Evolutionary conservation across 257 asterid species (phyloP).

Genomic region (Gentiana dahurica): DNA sequence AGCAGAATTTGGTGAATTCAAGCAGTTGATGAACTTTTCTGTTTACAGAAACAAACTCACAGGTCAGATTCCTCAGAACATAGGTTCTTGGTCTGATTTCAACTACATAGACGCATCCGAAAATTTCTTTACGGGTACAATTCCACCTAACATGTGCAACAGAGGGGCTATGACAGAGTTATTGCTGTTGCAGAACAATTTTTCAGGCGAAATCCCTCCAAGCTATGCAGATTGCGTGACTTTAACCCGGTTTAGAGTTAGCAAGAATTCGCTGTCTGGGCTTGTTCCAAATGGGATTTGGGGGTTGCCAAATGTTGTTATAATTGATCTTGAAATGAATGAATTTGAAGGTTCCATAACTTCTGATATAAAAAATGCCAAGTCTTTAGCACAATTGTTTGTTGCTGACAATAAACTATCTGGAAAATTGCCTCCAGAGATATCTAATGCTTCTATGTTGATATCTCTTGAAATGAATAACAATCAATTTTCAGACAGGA

Average conservation of each 20-base stretch:
- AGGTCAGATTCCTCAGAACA: conserved; percentile 19
- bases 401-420: conserved; percentile 40
- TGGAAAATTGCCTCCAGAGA: conserved; percentile 47
- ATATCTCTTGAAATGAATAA: conserved; percentile 39
- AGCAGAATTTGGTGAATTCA: conserved; percentile 60
- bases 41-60: conserved; percentile 52
- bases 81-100: no score
- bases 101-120: no score
- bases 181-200: no score
- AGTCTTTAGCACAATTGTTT: conserved; percentile 34
- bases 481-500: conserved; percentile 53
- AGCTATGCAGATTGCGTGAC: conserved; percentile 47
- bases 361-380: conserved; percentile 49
- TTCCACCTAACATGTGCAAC: no score
- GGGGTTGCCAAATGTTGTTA: conserved; percentile 46
- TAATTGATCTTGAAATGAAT: conserved; percentile 49
- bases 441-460: conserved; percentile 36
- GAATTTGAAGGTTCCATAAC: conserved; percentile 50
- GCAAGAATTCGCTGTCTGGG: conserved; percentile 53
- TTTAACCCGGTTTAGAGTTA: conserved; percentile 55
- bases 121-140: no score
- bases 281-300: conserved; percentile 63
- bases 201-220: conserved; percentile 8
- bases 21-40: conserved; percentile 49
- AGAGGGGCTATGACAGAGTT: neutral